Evolutionary conservation across 352 stramenopile genomes (phyloP).

Genomic region (Phytophthora hibernalis): DNA sequence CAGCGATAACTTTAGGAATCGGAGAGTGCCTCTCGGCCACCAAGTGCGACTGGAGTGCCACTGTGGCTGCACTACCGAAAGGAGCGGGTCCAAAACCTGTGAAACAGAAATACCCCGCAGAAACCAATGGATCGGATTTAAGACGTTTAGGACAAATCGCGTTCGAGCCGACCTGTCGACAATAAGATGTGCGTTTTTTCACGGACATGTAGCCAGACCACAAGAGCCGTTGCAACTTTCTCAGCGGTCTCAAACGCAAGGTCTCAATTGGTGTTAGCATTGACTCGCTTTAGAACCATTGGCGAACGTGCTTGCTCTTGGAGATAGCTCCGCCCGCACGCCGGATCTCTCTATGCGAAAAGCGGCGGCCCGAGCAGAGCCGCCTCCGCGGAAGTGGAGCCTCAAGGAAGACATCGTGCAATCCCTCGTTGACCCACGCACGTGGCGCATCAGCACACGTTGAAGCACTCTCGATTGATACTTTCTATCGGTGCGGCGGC

Average conservation of each 20-base stretch:
- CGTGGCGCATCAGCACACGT: too few species aligned
- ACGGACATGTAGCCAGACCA: background rate
- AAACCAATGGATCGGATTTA: slow-evolving; percentile 9
- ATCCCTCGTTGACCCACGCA: slow-evolving; percentile 2
- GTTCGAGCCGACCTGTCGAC: slow-evolving; percentile 20
- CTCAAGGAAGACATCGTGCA: slow-evolving; percentile 12
- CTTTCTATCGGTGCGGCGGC: too few species aligned
- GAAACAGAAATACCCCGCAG: background rate
- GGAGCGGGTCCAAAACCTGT: slow-evolving; percentile 18
- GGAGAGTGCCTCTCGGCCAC: slow-evolving; percentile 15
- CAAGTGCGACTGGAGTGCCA: slow-evolving; percentile 12
- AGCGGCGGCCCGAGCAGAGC: background rate
- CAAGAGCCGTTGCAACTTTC: slow-evolving; percentile 17
- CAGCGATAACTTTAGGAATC: slow-evolving; percentile 1
- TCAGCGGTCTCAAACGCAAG: slow-evolving; percentile 3
- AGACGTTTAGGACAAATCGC: background rate
- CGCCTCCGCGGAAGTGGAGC: too few species aligned
- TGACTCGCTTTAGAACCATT: too few species aligned
- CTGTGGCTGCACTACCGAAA: background rate
- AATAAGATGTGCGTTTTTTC: background rate
- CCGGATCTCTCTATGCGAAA: slow-evolving; percentile 38
- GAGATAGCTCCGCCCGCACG: background rate
- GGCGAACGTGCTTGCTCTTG: slow-evolving; percentile 4
- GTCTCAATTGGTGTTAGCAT: too few species aligned
- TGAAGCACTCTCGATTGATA: too few species aligned